Conservation (phyloP, 2,329 filamentous ascomycete genomes). For the Stagonosporopsis vannaccii region DNA sequence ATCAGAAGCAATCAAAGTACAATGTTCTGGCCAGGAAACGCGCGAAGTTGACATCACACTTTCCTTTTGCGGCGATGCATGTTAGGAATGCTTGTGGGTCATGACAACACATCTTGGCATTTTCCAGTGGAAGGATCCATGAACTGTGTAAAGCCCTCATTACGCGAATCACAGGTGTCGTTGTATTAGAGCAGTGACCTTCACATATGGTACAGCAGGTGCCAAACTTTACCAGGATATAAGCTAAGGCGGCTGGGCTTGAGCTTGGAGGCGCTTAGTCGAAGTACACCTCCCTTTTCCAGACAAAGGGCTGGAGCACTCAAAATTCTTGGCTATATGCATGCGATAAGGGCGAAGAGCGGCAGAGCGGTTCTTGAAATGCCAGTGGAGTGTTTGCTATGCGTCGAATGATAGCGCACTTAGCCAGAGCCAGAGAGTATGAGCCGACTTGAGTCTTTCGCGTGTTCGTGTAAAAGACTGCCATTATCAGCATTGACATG, state of each 20-base stretch:
- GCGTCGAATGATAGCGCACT: not conserved
- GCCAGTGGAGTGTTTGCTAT: not conserved
- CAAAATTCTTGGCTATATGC: conserved; percentile 32
- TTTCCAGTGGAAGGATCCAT: not conserved
- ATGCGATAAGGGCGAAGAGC: conserved; percentile 33
- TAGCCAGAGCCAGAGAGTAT: not conserved
- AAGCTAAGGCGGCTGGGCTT: conserved; percentile 36
- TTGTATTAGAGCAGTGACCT: not conserved
- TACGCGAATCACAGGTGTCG: conserved; percentile 7
- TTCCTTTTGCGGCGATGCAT: conserved; percentile 7
- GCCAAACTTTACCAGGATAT: conserved; percentile 27
- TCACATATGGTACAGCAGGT: not conserved
- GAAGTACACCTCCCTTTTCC: conserved; percentile 42
- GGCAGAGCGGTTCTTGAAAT: not conserved
- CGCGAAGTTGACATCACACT: conserved; percentile 6
- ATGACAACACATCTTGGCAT: not conserved
- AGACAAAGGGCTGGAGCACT: conserved; percentile 38
- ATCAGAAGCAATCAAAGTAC: not conserved
- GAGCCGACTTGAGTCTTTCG: not conserved
- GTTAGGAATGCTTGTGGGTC: not conserved
- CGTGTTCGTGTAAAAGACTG: not conserved
- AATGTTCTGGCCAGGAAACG: not conserved
- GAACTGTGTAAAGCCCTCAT: not conserved
- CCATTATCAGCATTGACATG: not conserved
- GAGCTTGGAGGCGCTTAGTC: conserved; percentile 46